Evolutionary conservation across 2,329 filamentous ascomycete species (phyloP).

Genomic region (Nemania abortiva): DNA sequence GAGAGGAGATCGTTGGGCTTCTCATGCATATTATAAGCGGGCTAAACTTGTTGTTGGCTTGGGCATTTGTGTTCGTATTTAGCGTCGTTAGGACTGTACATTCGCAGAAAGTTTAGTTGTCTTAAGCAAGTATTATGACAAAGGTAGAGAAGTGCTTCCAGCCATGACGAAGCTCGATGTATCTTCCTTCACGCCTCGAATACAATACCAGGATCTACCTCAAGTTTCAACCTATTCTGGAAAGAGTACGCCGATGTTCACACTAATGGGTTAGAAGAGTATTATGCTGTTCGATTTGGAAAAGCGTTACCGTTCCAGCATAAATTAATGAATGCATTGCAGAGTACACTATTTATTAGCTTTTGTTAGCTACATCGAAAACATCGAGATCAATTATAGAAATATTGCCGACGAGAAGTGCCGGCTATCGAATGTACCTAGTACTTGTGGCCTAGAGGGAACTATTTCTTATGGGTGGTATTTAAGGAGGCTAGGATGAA

Average conservation of each 20-base stretch:
- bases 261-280: slow-evolving; percentile 17
- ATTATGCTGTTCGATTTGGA: slow-evolving; percentile 27
- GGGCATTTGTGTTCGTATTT: not conserved
- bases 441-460: slow-evolving; percentile 9
- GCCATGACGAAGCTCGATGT: not conserved
- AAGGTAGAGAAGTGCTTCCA: not conserved
- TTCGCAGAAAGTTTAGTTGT: not conserved
- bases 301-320: slow-evolving; percentile 30
- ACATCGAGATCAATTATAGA: not conserved
- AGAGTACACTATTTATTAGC: slow-evolving; percentile 9
- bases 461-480: slow-evolving; percentile 8
- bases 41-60: not conserved
- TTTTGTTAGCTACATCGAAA: slow-evolving; percentile 7
- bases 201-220: slow-evolving; percentile 8
- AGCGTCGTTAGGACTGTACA: not conserved
- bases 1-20: slow-evolving; percentile 1
- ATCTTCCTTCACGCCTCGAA: not conserved
- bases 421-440: slow-evolving; percentile 22
- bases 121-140: not conserved
- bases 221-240: slow-evolving; percentile 22
- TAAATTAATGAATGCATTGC: slow-evolving; percentile 20
- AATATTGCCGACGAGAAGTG: slow-evolving; percentile 38
- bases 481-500: slow-evolving; percentile 21
- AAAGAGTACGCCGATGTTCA: slow-evolving; percentile 18
- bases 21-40: not conserved